Conservation (phyloP, 106 monocot genomes). For the Phalaenopsis aphrodite region DNA sequence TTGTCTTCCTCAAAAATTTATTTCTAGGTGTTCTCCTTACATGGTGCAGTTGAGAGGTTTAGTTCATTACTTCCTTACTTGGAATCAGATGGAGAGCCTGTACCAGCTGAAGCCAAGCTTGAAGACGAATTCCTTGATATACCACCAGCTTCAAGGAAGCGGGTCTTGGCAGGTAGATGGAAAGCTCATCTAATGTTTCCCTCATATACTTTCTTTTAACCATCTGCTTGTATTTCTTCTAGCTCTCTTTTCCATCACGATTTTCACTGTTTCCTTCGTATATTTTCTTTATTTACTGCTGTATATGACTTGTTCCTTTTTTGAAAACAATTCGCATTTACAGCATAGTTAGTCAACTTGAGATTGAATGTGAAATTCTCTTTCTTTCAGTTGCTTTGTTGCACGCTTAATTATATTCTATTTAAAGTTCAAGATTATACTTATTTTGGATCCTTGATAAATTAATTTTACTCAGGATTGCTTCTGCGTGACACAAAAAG, state of each 20-base stretch:
- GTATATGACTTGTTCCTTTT: background rate
- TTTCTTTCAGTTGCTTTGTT: background rate
- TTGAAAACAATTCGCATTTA: background rate
- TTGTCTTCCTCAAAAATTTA: background rate
- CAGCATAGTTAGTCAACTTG: background rate
- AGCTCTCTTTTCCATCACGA: background rate
- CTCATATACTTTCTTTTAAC: background rate
- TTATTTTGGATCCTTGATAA: background rate
- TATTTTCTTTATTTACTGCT: background rate
- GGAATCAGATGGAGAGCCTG: slow-evolving; percentile 23
- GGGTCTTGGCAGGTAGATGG: slow-evolving; percentile 66
- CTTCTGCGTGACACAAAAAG: slow-evolving; percentile 76
- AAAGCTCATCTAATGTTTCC: background rate
- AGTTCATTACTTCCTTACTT: slow-evolving; percentile 40
- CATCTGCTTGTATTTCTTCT: background rate
- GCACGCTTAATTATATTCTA: background rate
- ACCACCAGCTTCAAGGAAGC: slow-evolving; percentile 29
- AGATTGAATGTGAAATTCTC: background rate
- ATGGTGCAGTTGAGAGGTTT: slow-evolving; percentile 57
- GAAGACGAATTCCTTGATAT: slow-evolving; percentile 61
- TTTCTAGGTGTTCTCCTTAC: slow-evolving; percentile 51
- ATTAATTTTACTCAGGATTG: slow-evolving; percentile 35
- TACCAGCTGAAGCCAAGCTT: slow-evolving; percentile 26
- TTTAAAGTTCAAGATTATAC: background rate
- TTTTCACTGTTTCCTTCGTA: background rate